Base-by-base conservation (phyloP, 1,284 basidiomycete species). In the Flammula alnicola region DNA sequence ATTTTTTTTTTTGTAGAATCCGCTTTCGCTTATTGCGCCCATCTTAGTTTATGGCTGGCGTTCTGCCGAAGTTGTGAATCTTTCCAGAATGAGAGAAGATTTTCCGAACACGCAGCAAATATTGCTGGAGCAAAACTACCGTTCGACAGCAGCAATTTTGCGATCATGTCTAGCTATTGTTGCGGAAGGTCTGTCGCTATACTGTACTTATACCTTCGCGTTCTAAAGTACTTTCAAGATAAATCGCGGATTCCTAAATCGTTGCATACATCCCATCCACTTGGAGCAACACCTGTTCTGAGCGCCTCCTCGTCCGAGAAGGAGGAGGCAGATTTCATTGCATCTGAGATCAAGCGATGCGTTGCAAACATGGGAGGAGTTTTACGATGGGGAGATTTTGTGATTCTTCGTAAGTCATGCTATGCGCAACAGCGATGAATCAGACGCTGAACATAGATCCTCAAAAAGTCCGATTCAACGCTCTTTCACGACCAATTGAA, bases 91-190 rank as follows among this genome's bases (percentile, higher is more conserved):
- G 92, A 70, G 74, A 36, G 70, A 76, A 91, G 89, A 89, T 59
- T 93, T 93, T 61, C 67, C 77, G 0, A 67, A 73, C 0, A 86
- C 86, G 0, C 59, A 77, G 49, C 84, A 90, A 53, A 85, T 95
- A 30, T 78, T 88, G 22, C 73, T 96, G 1, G 93, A 96, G 63
- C 80, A 94, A 63, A 96, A 94, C 65, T 97, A 95, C 66, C 84
- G 94, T 3, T 93, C 91, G 0, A 94, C 93, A 0, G 85, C 79
- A 0, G 75, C 86, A 0, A 95, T 97, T 50, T 70, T 97, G 3
- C 77, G 80, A 3, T 79, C 86, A 0, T 89, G 91, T 29, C 68
- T 92, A 19, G 86, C 89, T 0, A 86, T 97, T 43, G 85, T 97
- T 10, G 76, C 86, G 0, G 88, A 95, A 80, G 93, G 91, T 86